phyloP scores from a whole-genome alignment of 352 stramenopile species.

The Phytophthora cactorum region DNA sequence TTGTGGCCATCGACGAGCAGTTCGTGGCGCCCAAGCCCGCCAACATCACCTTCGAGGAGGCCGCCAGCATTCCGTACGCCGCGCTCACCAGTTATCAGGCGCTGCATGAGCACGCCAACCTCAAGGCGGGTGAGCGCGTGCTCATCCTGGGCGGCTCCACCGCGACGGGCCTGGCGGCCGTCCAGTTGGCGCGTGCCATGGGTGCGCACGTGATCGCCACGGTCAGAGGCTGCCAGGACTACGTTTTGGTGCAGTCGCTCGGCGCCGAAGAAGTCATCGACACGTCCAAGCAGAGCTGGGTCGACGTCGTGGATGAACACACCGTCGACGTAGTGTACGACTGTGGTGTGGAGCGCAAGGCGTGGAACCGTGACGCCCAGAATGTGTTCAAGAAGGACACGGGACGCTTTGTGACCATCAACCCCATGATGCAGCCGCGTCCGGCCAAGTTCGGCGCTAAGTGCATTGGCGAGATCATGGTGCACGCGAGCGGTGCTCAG shows the following conservation, averaged over 20 bases:
- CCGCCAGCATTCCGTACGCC: slow-evolving; percentile 53
- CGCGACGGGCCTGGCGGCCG: slow-evolving; percentile 59
- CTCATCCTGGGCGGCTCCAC: slow-evolving; percentile 71
- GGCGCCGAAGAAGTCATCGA: slow-evolving; percentile 64
- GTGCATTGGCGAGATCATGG: slow-evolving; percentile 37
- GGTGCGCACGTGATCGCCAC: slow-evolving; percentile 61
- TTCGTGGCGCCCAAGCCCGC: slow-evolving; percentile 58
- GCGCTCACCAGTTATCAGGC: slow-evolving; percentile 70
- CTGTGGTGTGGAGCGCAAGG: slow-evolving; percentile 35
- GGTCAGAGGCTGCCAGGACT: slow-evolving; percentile 66
- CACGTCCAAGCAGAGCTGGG: slow-evolving; percentile 51
- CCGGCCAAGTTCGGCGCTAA: slow-evolving; percentile 49
- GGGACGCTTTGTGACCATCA: slow-evolving; percentile 35
- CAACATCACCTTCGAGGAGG: slow-evolving; percentile 58
- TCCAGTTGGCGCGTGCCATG: slow-evolving; percentile 66
- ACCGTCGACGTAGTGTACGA: slow-evolving; percentile 50
- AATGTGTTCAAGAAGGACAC: slow-evolving; percentile 36
- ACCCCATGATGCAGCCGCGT: slow-evolving; percentile 39
- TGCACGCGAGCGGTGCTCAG: slow-evolving; percentile 34
- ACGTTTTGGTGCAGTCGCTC: slow-evolving; percentile 49
- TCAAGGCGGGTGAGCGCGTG: slow-evolving; percentile 37
- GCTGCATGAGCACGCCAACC: slow-evolving; percentile 41
- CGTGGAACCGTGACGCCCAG: slow-evolving; percentile 42
- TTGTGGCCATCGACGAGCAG: slow-evolving; percentile 41
- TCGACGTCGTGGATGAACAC: slow-evolving; percentile 38